These are phyloP conservation scores for Rutidosis leptorrhynchoides DNA, from an alignment of 129 eudicot genomes.

Conservation along the genomic window DNA sequence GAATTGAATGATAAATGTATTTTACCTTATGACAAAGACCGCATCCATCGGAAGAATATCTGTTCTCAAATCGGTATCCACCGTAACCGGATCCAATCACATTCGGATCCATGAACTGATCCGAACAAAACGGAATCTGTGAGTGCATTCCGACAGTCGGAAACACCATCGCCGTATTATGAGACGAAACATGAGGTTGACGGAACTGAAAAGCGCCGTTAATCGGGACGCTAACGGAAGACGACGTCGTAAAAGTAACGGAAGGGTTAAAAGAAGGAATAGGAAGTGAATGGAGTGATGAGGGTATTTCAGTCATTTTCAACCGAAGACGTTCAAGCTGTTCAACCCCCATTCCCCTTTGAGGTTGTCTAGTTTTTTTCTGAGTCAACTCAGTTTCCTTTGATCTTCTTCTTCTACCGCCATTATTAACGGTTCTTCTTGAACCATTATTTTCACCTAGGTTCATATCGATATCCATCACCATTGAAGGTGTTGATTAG, in stretches of 20 bases:
- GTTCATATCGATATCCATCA: constrained; percentile 29
- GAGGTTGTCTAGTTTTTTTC: constrained; percentile 41
- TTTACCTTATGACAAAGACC: constrained; percentile 54
- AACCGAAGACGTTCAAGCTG: constrained; percentile 49
- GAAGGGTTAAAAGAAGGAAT: constrained; percentile 4
- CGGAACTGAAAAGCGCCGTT: constrained; percentile 19
- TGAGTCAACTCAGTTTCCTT: constrained; percentile 27
- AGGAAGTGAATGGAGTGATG: constrained; percentile 17
- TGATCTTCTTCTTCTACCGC: constrained; percentile 34
- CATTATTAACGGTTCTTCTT: constrained; percentile 23
- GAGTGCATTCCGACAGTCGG: constrained; percentile 31
- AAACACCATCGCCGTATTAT: constrained; percentile 23
- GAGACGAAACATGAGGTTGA: not conserved
- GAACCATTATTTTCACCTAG: constrained; percentile 23
- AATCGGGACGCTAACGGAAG: not conserved
- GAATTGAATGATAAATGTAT: not conserved
- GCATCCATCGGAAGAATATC: constrained; percentile 34
- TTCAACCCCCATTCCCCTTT: constrained; percentile 73
- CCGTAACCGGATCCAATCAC: constrained; percentile 28
- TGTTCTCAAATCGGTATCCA: constrained; percentile 27
- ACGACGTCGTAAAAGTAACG: constrained; percentile 1
- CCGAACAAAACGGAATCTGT: constrained; percentile 7
- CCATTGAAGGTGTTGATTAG: constrained; percentile 38
- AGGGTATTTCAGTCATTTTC: constrained; percentile 27
- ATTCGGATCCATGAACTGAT: constrained; percentile 28